Conservation (phyloP, 805 yeast species). For the Candida takata region DNA sequence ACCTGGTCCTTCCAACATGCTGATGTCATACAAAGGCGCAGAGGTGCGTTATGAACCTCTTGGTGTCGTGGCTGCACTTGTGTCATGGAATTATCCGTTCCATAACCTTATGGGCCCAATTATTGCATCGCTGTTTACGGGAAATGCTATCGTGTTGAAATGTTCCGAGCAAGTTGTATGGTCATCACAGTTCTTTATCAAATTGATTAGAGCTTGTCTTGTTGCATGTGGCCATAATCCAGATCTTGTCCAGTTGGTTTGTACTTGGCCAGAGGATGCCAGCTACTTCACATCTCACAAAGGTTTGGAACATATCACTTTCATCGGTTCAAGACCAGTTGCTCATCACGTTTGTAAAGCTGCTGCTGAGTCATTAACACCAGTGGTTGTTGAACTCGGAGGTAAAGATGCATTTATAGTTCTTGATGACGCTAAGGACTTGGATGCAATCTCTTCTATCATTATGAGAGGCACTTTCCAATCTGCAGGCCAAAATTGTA, state of each 20-base stretch:
- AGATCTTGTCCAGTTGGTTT: conserved; percentile 78
- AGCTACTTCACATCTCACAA: conserved; percentile 81
- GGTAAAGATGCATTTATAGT: conserved; percentile 93
- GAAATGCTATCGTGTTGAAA: conserved; percentile 85
- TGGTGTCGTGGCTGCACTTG: conserved; percentile 79
- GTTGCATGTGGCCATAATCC: conserved; percentile 70
- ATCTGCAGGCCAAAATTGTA: conserved; percentile 96
- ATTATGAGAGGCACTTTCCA: conserved; percentile 95
- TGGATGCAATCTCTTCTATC: conserved; percentile 59
- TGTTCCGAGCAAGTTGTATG: conserved; percentile 96
- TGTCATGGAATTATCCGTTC: conserved; percentile 97
- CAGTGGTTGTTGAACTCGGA: conserved; percentile 92
- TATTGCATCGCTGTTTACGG: conserved; percentile 82
- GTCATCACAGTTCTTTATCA: conserved; percentile 79
- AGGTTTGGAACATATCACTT: conserved; percentile 80
- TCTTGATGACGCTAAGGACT: conserved; percentile 67
- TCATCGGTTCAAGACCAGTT: conserved; percentile 92
- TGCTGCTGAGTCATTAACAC: conserved; percentile 84
- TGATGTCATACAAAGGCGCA: conserved; percentile 87
- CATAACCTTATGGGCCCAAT: conserved; percentile 93
- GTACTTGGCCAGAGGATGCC: conserved; percentile 86
- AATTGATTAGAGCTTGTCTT: conserved; percentile 65
- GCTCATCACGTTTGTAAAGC: conserved; percentile 82
- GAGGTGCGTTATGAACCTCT: conserved; percentile 92
- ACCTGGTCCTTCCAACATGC: conserved; percentile 79